Conservation (phyloP, 768 basidiomycete species). For the Boletus rubroflammeus region DNA sequence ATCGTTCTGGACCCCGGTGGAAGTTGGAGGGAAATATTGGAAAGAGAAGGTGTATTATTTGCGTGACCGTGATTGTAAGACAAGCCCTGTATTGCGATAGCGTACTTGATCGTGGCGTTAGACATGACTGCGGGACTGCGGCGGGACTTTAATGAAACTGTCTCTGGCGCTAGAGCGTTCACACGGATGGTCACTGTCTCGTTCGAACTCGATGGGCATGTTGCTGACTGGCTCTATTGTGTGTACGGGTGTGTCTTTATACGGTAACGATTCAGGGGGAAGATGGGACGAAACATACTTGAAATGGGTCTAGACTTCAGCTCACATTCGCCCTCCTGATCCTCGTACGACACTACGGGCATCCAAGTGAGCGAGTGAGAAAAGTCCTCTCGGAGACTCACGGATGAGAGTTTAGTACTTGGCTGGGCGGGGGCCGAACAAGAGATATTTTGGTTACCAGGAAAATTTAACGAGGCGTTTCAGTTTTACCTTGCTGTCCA, state of each 20-base stretch:
- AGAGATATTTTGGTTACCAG: too few relatives aligned
- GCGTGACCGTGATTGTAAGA: constrained; percentile 58
- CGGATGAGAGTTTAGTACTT: too few relatives aligned
- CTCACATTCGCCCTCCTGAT: too few relatives aligned
- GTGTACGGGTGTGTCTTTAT: background rate
- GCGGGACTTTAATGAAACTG: background rate
- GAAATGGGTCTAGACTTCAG: too few relatives aligned
- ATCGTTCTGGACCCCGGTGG: constrained; percentile 78
- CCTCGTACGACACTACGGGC: too few relatives aligned
- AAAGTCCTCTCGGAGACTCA: too few relatives aligned
- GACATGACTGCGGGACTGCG: background rate
- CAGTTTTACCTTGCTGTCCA: background rate
- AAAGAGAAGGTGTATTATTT: constrained; percentile 48
- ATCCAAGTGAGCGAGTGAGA: too few relatives aligned
- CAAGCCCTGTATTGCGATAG: constrained; percentile 43
- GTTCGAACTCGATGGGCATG: too few relatives aligned
- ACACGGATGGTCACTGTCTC: background rate
- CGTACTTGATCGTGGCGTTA: background rate
- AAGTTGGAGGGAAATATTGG: constrained; percentile 61
- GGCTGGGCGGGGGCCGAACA: too few relatives aligned
- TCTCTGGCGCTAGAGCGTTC: background rate
- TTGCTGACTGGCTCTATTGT: background rate
- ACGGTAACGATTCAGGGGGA: background rate
- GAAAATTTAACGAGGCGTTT: too few relatives aligned
- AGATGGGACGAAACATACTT: too few relatives aligned